Evolutionary conservation across 768 basidiomycete genomes (phyloP).

Genomic region (Sarcodon sp.): DNA sequence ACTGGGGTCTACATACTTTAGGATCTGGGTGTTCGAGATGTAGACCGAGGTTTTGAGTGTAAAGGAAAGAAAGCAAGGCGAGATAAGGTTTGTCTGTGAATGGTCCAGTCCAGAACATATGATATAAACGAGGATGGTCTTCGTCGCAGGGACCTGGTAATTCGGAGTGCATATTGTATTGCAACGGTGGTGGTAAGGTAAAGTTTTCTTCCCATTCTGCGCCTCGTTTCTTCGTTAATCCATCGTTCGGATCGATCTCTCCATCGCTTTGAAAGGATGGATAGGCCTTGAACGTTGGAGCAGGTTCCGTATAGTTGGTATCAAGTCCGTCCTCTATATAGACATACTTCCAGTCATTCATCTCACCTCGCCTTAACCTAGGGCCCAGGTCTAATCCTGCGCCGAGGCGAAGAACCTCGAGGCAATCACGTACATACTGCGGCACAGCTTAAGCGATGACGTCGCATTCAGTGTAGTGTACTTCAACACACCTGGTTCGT

Average conservation of each 20-base stretch:
- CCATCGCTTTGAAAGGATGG: conserved; percentile 17
- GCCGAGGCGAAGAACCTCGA: conserved; percentile 88
- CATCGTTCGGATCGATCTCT: conserved; percentile 33
- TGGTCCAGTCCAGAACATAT: conserved; percentile 99
- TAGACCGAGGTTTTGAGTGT: conserved; percentile 87
- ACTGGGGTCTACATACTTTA: conserved; percentile 71
- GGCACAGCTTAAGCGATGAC: conserved; percentile 6
- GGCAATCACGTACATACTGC: conserved; percentile 94
- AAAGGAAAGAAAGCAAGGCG: conserved; percentile 88
- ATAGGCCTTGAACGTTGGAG: conserved; percentile 14
- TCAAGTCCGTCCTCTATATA: conserved; percentile 51
- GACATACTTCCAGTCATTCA: conserved; percentile 82
- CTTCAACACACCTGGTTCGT: conserved; percentile 43
- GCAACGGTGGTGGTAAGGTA: conserved; percentile 32
- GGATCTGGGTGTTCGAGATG: conserved; percentile 43
- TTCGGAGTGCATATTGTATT: conserved; percentile 44
- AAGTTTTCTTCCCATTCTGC: conserved; percentile 51
- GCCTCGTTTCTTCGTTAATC: conserved; percentile 43
- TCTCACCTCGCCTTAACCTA: conserved; percentile 58
- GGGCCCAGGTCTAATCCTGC: conserved; percentile 78
- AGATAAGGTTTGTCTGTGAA: conserved; percentile 99
- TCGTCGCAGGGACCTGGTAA: conserved; percentile 63
- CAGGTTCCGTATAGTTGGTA: conserved; percentile 24
- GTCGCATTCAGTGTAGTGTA: background rate
- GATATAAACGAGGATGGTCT: conserved; percentile 80